These are phyloP conservation scores for Chaetomiaceae sp. DNA, from an alignment of 2,329 filamentous ascomycete species.

Conservation along the genomic window DNA sequence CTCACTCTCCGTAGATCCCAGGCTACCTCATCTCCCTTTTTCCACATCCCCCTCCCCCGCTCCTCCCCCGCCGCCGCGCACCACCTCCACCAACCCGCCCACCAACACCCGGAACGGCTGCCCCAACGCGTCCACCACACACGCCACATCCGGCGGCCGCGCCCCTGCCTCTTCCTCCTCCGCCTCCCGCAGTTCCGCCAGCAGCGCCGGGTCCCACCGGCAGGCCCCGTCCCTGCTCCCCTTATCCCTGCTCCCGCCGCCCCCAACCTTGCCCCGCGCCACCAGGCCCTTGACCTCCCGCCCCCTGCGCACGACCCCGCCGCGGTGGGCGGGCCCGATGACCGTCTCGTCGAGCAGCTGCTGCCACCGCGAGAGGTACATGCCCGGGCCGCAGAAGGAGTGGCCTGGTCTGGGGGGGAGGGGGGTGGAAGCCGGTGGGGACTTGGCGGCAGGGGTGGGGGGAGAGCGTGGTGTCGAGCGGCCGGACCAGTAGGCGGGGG, in stretches of 20 bases:
- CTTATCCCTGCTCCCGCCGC: neutral
- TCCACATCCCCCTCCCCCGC: no score
- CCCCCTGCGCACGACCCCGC: conserved; percentile 48
- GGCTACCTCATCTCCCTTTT: neutral
- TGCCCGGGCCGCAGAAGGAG: conserved; percentile 55
- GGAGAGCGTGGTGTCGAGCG: conserved; percentile 5
- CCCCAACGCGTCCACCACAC: conserved; percentile 37
- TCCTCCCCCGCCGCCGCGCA: no score
- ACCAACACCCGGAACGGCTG: conserved; percentile 32
- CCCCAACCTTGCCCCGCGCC: conserved; percentile 38
- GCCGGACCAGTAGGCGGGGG: conserved; percentile 9
- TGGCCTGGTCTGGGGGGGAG: conserved; percentile 8
- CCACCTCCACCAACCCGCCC: conserved; percentile 7
- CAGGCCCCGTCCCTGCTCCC: neutral
- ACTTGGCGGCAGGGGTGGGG: neutral
- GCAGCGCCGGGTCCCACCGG: conserved; percentile 3
- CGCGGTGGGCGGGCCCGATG: conserved; percentile 54
- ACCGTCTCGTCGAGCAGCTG: conserved; percentile 61
- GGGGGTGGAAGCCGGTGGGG: neutral
- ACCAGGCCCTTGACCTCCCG: conserved; percentile 43
- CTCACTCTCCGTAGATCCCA: no score
- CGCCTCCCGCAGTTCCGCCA: conserved; percentile 22
- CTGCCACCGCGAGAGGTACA: conserved; percentile 69
- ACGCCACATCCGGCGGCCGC: conserved; percentile 36
- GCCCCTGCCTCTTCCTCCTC: conserved; percentile 29